Base-by-base conservation (phyloP, 768 basidiomycete genomes). In the Leucocoprinus birnbaumii region DNA sequence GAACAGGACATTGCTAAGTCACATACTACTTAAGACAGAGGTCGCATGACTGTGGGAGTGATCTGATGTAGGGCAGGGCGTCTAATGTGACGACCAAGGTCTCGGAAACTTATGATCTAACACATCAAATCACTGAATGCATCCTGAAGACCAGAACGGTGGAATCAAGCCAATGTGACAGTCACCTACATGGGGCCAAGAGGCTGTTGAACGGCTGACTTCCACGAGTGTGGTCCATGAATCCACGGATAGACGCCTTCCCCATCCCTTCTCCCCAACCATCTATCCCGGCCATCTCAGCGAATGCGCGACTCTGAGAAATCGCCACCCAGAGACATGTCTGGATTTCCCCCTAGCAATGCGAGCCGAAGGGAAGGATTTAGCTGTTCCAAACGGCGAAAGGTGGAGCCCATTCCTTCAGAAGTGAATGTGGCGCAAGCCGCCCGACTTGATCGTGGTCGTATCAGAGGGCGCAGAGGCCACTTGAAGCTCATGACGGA, bases 401-500 rank as follows among this genome's bases (percentile, higher is more conserved):
- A 27, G 10, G 10, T 49, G 4, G 48, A 35, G 9, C 11, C 31
- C 6, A 5, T 31, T 5, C 6, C 31, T 31, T n/a, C 18, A 35
- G 48, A 18, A 19, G 48, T 4, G 10, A 27, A 31, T 48, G 14
- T 19, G 26, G 26, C 16, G 16, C 24, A 22, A 41, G 14, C 16
- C 19, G 2, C 19, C 25, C 34, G 48, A 21, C 13, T 34, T 10
- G 40, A 40, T 26, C 38, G 25, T 42, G 40, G 38, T 24, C 49
- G 49, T 6, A 19, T 51, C 40, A 10, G 38, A 27, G 21, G 52
- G 1, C 42, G 38, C 9, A 37, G 45, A 40, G 53, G 53, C 14
- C 53, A 38, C 22, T 25, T 59, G 19, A 47, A 59, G 37, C 41
- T 41, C 19, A 41, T 59, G 19, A 47, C 45, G 1, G 58, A 59